Conservation (phyloP, 768 basidiomycete species). For the Leucosporidium creatinivorum region DNA sequence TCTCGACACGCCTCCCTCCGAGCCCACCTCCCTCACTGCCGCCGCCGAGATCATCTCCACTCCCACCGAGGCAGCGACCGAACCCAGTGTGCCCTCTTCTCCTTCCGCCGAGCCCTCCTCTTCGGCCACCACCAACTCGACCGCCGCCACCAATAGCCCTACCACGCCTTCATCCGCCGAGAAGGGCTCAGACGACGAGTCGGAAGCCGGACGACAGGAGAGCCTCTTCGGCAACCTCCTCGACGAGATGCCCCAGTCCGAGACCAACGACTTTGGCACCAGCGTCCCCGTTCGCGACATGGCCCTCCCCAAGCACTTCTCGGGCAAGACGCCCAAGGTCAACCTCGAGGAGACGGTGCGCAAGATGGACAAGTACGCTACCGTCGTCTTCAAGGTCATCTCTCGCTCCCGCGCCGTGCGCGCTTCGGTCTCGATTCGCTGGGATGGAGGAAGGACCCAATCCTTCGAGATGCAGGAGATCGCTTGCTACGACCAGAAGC, state of each 20-base stretch:
- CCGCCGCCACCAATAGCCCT: not conserved
- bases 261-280: conserved; percentile 45
- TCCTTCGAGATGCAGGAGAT: conserved; percentile 77
- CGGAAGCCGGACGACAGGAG: conserved; percentile 9
- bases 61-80: not conserved
- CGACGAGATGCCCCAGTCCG: conserved; percentile 56
- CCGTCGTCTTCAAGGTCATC: conserved; percentile 58
- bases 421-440: conserved; percentile 62
- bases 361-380: conserved; percentile 60
- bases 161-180: conserved; percentile 4
- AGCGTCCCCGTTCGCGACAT: conserved; percentile 55
- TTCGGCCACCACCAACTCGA: not conserved
- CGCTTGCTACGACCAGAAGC: conserved; percentile 65
- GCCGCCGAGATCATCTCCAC: not conserved
- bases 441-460: conserved; percentile 49
- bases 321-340: conserved; percentile 69
- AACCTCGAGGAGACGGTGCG: conserved; percentile 61
- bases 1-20: not conserved
- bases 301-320: conserved; percentile 72
- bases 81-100: no score
- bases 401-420: conserved; percentile 67
- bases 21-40: not conserved
- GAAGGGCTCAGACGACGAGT: conserved; percentile 10
- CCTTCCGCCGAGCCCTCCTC: not conserved
- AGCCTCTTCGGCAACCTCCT: conserved; percentile 64